Percentiles rank a stretch among this genome's conserved stretches.
Conservation (phyloP, 73 alveolate genomes). For the Paraurostyla sp. region DNA sequence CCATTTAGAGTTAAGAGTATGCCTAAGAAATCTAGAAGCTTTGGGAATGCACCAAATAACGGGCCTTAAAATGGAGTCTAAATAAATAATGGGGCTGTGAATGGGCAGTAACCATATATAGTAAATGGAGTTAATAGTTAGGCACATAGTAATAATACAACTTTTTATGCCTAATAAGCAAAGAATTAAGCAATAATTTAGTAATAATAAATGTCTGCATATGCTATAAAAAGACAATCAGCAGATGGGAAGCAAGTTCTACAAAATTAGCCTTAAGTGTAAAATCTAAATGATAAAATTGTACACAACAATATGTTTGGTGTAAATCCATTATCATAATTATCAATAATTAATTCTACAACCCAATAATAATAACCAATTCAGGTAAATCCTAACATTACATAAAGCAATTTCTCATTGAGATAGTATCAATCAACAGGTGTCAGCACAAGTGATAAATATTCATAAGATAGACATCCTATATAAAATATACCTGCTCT, state of each 20-base stretch:
- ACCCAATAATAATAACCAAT: not conserved
- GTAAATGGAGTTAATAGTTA: not conserved
- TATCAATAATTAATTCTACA: not conserved
- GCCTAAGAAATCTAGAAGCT: constrained; percentile 54
- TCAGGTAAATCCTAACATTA: not conserved
- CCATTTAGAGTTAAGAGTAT: constrained; percentile 46
- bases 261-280: not conserved
- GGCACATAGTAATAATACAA: not conserved
- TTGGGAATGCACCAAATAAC: constrained; percentile 52
- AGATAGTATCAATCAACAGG: constrained; percentile 35
- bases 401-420: constrained; percentile 4
- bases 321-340: not conserved
- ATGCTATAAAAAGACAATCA: constrained; percentile 27
- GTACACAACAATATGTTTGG: constrained; percentile 22
- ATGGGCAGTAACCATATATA: no score
- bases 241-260: not conserved
- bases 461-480: not conserved
- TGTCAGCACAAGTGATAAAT: not conserved
- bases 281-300: not conserved
- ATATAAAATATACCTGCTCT: not conserved
- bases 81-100: no score
- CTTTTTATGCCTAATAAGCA: constrained; percentile 11
- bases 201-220: not conserved
- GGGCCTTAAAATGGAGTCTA: no score
- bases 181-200: not conserved